Conservation (phyloP, 176 grass and related monocot genomes). For the Luzula sylvatica region DNA sequence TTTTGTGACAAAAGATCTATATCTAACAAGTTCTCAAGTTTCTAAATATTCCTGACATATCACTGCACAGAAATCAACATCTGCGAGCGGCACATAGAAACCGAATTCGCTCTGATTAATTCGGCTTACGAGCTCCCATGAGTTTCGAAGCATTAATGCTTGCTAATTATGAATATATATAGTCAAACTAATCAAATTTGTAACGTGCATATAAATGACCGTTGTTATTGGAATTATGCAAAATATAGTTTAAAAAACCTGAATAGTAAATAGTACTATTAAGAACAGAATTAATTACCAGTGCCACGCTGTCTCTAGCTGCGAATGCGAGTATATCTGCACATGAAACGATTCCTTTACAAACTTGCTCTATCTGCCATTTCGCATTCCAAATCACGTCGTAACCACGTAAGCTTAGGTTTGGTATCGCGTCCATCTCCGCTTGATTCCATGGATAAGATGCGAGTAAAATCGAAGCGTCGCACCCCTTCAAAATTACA, state of each 20-base stretch:
- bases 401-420: conserved; percentile 36
- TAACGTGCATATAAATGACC: conserved; percentile 19
- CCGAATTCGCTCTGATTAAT: background rate
- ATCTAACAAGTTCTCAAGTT: no score
- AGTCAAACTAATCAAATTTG: background rate
- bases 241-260: background rate
- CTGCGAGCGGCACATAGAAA: conserved; percentile 2
- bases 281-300: conserved; percentile 25
- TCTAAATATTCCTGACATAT: background rate
- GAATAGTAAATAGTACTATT: background rate
- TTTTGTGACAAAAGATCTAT: no score
- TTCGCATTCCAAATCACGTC: conserved; percentile 48
- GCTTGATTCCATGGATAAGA: conserved; percentile 38
- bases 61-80: background rate
- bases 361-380: conserved; percentile 33
- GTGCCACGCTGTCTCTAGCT: conserved; percentile 45
- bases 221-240: conserved; percentile 3
- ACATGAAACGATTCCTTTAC: conserved; percentile 39
- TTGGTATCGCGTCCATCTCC: conserved; percentile 47
- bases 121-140: background rate
- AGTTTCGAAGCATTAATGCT: conserved; percentile 7
- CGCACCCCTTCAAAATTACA: conserved; percentile 36
- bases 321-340: conserved; percentile 62
- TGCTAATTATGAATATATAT: background rate
- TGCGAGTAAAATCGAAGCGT: conserved; percentile 42